Percentiles rank a stretch among this genome's conserved stretches.
Conservation (phyloP, 768 basidiomycete species). For the Boletus sensibilis region DNA sequence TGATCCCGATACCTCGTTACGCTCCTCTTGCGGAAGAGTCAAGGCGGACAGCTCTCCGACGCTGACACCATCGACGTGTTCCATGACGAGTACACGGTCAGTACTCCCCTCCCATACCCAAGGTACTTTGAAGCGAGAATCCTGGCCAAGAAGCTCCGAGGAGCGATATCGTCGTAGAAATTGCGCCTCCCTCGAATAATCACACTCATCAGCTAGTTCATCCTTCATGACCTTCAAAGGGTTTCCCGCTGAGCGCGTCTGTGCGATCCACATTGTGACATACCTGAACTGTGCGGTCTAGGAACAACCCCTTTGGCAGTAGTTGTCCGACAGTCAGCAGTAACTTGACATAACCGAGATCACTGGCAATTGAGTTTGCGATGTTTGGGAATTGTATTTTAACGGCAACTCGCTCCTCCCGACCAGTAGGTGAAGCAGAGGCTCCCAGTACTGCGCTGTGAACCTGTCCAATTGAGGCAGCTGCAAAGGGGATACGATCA, state of each 20-base stretch:
- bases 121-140: slow-evolving; percentile 76
- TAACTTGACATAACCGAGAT: slow-evolving; percentile 81
- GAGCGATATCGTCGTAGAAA: slow-evolving; percentile 63
- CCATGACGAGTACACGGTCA: slow-evolving; percentile 84
- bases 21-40: slow-evolving; percentile 58
- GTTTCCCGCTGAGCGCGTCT: not conserved
- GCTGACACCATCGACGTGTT: slow-evolving; percentile 75
- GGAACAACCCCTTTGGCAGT: slow-evolving; percentile 84
- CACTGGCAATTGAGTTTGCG: slow-evolving; percentile 79
- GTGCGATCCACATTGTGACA: not conserved
- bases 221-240: slow-evolving; percentile 73
- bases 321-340: slow-evolving; percentile 77
- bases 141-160: slow-evolving; percentile 48
- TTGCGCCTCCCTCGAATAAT: slow-evolving; percentile 81
- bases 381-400: slow-evolving; percentile 98
- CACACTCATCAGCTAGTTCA: slow-evolving; percentile 90
- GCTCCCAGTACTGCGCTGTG: slow-evolving; percentile 69
- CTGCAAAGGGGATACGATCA: slow-evolving; percentile 85
- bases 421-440: slow-evolving; percentile 50
- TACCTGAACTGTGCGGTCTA: slow-evolving; percentile 83
- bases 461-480: slow-evolving; percentile 97
- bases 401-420: slow-evolving; percentile 62
- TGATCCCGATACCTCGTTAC: slow-evolving; percentile 62
- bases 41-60: slow-evolving; percentile 64
- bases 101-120: slow-evolving; percentile 85